Evolutionary conservation across 176 grass and related monocot species (phyloP).

Genomic region (Eragrostis nindensis): DNA sequence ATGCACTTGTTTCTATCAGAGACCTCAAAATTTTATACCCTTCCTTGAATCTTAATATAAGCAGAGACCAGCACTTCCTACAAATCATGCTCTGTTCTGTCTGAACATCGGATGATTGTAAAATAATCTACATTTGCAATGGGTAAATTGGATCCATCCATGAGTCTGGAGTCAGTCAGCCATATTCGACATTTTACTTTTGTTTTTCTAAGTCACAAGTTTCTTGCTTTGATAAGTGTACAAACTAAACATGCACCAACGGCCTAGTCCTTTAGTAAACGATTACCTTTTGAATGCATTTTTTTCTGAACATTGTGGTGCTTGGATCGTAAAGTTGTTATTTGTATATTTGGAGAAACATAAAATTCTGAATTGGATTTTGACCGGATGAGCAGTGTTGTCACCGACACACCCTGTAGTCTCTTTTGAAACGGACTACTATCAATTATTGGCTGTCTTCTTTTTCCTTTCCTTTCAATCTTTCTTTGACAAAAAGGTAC

Average conservation of each 20-base stretch:
- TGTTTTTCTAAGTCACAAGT: slow-evolving; percentile 1
- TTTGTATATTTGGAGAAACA: background rate
- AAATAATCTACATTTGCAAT: background rate
- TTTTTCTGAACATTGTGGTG: background rate
- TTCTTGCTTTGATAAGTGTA: background rate
- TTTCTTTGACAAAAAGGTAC: slow-evolving; percentile 7
- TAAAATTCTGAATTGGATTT: background rate
- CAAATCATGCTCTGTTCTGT: background rate
- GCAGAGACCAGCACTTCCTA: background rate
- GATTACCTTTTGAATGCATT: background rate
- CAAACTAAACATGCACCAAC: background rate
- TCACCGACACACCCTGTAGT: background rate
- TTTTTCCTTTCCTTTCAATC: slow-evolving; percentile 8
- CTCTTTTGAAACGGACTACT: background rate
- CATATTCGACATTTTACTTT: background rate
- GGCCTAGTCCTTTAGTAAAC: background rate
- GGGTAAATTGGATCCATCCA: background rate
- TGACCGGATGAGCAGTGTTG: background rate
- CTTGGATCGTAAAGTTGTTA: background rate
- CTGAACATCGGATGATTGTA: no score
- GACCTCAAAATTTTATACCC: background rate
- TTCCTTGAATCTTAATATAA: background rate
- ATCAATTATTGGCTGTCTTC: background rate
- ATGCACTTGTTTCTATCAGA: background rate
- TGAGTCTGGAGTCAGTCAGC: background rate